phyloP scores from a whole-genome alignment of 2,329 filamentous ascomycete species.

The Aspergillus melleus region DNA sequence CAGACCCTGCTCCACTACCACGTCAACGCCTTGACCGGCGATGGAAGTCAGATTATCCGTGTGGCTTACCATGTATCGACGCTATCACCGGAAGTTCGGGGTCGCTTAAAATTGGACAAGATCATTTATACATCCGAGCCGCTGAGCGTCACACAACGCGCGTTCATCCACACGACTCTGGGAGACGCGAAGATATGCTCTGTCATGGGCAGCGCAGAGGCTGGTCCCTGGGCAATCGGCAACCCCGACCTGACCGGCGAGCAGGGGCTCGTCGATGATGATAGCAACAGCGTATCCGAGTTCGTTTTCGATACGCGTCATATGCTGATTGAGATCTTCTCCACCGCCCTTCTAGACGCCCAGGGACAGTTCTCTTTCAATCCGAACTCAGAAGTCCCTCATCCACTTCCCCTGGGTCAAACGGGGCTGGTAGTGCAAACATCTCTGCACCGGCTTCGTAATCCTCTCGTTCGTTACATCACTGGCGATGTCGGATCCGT shows the following conservation, averaged over 20 bases:
- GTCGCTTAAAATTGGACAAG: constrained; percentile 37
- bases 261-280: not conserved
- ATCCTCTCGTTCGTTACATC: constrained; percentile 48
- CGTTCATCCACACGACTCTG: constrained; percentile 32
- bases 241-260: constrained; percentile 29
- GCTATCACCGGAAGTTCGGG: constrained; percentile 19
- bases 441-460: constrained; percentile 42
- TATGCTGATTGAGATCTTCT: constrained; percentile 25
- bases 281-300: constrained; percentile 22
- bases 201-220: constrained; percentile 45
- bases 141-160: constrained; percentile 35
- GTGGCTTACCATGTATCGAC: constrained; percentile 38
- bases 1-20: constrained; percentile 32
- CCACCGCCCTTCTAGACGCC: too few relatives aligned
- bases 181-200: constrained; percentile 41
- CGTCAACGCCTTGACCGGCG: constrained; percentile 42
- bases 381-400: constrained; percentile 32
- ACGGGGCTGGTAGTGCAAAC: constrained; percentile 45
- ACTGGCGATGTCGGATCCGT: constrained; percentile 47
- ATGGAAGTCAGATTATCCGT: constrained; percentile 41
- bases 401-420: constrained; percentile 33
- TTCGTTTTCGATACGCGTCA: constrained; percentile 43
- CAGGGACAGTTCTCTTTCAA: too few relatives aligned
- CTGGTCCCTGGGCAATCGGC: constrained; percentile 41
- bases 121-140: constrained; percentile 49